phyloP scores from a whole-genome alignment of 371 early-diverging fungal genomes.

The Gilbertella persicaria region DNA sequence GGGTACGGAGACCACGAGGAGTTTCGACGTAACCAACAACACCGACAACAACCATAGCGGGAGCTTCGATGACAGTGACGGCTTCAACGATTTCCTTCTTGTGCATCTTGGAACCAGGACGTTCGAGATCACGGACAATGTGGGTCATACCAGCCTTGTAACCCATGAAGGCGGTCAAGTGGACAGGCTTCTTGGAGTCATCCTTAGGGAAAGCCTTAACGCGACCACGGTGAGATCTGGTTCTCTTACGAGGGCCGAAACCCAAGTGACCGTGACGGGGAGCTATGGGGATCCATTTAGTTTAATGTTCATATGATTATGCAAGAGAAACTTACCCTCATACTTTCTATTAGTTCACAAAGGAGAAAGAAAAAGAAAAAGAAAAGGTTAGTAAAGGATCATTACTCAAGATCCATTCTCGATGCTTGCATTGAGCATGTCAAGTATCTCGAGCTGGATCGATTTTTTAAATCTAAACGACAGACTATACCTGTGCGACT shows the following conservation, averaged over 20 bases:
- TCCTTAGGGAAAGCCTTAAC: constrained; percentile 99
- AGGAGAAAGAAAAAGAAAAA: constrained; percentile 1
- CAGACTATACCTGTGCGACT: constrained; percentile 28
- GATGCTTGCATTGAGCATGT: too few species aligned
- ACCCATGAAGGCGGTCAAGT: constrained; percentile 98
- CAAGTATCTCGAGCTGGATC: neutral
- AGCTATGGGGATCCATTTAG: constrained; percentile 99
- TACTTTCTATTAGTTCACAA: constrained; percentile 12
- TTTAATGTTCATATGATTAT: constrained; percentile 91
- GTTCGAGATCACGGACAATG: constrained; percentile 98
- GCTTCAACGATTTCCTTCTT: constrained; percentile 99
- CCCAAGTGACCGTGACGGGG: constrained; percentile 99
- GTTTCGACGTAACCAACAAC: constrained; percentile 99
- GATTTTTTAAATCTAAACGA: neutral
- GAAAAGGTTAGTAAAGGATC: constrained; percentile 7
- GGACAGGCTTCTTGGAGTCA: constrained; percentile 92
- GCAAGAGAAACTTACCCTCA: constrained; percentile 13
- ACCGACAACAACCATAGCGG: constrained; percentile 98
- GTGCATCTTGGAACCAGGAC: constrained; percentile 98
- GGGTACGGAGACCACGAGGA: constrained; percentile 95
- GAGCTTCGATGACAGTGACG: constrained; percentile 98
- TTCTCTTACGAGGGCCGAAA: constrained; percentile 98
- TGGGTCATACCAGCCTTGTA: constrained; percentile 99
- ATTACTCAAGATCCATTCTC: too few species aligned
- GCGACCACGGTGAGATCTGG: constrained; percentile 91